These are phyloP conservation scores for Agroathelia rolfsii DNA, from an alignment of 1,284 basidiomycete species.

Conservation along the genomic window DNA sequence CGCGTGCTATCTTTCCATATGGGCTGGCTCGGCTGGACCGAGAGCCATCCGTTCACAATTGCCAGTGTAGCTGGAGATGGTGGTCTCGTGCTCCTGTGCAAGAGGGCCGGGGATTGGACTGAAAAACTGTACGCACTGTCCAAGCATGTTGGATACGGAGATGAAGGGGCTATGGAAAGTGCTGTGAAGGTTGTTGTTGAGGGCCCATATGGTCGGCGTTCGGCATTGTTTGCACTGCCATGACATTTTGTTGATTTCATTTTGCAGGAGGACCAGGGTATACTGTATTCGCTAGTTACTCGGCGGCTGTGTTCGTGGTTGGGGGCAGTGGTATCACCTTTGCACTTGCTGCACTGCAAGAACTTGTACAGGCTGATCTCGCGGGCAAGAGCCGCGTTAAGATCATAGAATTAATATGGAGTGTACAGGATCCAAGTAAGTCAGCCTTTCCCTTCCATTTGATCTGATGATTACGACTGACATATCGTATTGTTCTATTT, in stretches of 20 bases:
- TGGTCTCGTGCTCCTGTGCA: slow-evolving; percentile 30
- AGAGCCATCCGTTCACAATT: slow-evolving; percentile 75
- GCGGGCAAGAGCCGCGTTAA: slow-evolving; percentile 42
- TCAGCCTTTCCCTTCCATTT: slow-evolving; percentile 3
- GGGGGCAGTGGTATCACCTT: slow-evolving; percentile 72
- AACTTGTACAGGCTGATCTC: slow-evolving; percentile 46
- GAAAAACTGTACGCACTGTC: slow-evolving; percentile 46
- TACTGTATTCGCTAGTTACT: slow-evolving; percentile 51
- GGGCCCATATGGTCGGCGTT: slow-evolving; percentile 57
- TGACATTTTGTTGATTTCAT: no score
- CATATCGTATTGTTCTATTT: neutral
- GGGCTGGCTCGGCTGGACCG: slow-evolving; percentile 48
- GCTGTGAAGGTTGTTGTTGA: slow-evolving; percentile 53
- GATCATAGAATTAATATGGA: slow-evolving; percentile 61
- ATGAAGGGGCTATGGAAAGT: slow-evolving; percentile 25
- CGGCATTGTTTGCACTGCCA: slow-evolving; percentile 9
- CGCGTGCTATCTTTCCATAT: slow-evolving; percentile 50
- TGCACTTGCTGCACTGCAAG: slow-evolving; percentile 51
- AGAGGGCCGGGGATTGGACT: slow-evolving; percentile 61
- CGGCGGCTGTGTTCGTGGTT: slow-evolving; percentile 54
- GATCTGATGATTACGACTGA: slow-evolving; percentile 3
- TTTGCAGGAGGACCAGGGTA: slow-evolving; percentile 57
- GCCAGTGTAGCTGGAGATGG: slow-evolving; percentile 30
- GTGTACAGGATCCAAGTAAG: slow-evolving; percentile 47
- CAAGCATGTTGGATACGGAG: slow-evolving; percentile 29